phyloP scores from a whole-genome alignment of 306 rosid genomes.

The Ammopiptanthus mongolicus region DNA sequence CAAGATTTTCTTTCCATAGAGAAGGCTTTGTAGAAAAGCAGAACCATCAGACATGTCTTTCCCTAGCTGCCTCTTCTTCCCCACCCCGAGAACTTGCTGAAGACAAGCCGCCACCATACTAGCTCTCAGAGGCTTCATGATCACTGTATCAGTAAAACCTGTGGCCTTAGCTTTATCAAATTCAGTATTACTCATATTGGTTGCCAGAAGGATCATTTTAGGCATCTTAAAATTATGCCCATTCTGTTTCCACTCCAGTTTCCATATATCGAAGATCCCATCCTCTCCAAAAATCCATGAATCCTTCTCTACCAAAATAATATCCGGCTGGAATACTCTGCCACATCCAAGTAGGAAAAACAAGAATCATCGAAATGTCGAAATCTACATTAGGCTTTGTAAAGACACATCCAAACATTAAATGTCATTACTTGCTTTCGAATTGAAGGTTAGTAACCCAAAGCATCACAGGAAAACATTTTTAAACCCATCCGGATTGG shows the following conservation, averaged over 20 bases:
- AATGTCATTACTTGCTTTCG: not conserved
- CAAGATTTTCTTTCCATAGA: constrained; percentile 75
- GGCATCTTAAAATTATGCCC: constrained; percentile 46
- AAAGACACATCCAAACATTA: not conserved
- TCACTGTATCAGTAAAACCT: constrained; percentile 85
- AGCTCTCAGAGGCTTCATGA: constrained; percentile 95
- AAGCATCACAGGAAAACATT: not conserved
- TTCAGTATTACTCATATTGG: constrained; percentile 51
- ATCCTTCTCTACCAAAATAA: constrained; percentile 78
- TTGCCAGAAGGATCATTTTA: constrained; percentile 71
- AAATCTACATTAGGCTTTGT: not conserved
- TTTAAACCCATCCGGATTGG: not conserved
- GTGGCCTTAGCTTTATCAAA: constrained; percentile 56
- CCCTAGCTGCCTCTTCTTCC: constrained; percentile 68
- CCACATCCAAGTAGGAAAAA: constrained; percentile 19
- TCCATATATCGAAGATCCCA: constrained; percentile 31
- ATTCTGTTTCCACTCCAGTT: constrained; percentile 54
- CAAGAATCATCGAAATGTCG: not conserved
- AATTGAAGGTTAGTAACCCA: not conserved
- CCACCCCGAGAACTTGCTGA: constrained; percentile 82
- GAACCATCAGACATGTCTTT: constrained; percentile 56
- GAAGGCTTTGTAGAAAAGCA: constrained; percentile 55
- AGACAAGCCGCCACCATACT: constrained; percentile 99
- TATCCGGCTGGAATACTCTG: constrained; percentile 62
- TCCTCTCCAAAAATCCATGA: constrained; percentile 59